Evolutionary conservation across 805 yeast genomes (phyloP), one percentile per base, ranked within the genome.

Genomic region (Candida pseudoglaebosa): DNA sequence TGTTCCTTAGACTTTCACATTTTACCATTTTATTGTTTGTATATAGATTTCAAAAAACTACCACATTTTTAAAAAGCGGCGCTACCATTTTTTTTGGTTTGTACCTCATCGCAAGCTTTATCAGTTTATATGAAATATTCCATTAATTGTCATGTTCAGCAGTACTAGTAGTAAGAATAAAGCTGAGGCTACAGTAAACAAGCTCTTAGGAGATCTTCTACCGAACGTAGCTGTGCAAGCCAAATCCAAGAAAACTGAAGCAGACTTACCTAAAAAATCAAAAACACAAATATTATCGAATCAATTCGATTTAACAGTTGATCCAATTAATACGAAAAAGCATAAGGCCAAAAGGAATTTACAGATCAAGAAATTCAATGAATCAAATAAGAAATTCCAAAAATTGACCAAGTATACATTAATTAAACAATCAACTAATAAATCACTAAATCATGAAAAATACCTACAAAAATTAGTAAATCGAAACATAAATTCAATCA

Each of bases 181-280:
- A 40, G 70, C 74, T 0, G 57, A 59, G 14, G 40, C 49, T 7
- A 67, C 73, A 0, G 71, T 75, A n/a, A 69, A 67, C 44, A 62
- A 58, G 39, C 57, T 75, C 18, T 43, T 48, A 12, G 36, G 45
- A 12, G 36, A 34, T 18, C 35, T 49, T 5, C 39, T 49, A 24
- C 50, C 48, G 3, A 34, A 37, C 6, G 24, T 37, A 2, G 6
- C 34, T 10, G n/a, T 18, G 15, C 10, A 32, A 10, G 13, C 7
- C 7, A 28, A 18, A 26, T 4, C 18, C n/a, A 20, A 26, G 19
- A 37, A 30, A 18, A n/a, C 34, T 10, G n/a, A 21, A 14, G 8
- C 33, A 10, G 13, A 9, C 7, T 24, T 15, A 26, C 3, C 18
- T 13, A 20, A 26, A 19, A 37, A 30, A 18, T 31, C 49, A 4